phyloP scores from a whole-genome alignment of 192 early-diverging fungal species.

The Gaertneriomyces sp. region DNA sequence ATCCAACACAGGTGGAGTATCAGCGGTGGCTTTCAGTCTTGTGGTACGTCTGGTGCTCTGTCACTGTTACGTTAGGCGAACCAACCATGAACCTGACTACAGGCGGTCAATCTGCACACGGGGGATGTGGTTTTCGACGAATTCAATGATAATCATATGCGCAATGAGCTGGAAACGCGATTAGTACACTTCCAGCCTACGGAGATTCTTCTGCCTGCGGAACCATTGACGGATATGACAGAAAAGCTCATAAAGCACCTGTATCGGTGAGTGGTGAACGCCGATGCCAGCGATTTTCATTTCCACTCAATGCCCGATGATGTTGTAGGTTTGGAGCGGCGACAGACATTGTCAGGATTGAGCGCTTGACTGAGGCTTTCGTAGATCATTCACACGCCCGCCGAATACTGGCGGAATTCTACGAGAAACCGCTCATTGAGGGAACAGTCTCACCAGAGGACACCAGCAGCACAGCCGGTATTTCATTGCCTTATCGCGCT shows the following conservation, averaged over 20 bases:
- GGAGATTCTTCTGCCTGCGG: constrained; percentile 61
- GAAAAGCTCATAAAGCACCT: constrained; percentile 44
- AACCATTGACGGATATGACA: constrained; percentile 50
- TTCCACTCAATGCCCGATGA: not conserved
- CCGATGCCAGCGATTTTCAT: too few species aligned
- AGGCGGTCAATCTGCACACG: constrained; percentile 64
- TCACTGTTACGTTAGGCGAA: not conserved
- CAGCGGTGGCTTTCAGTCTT: constrained; percentile 22
- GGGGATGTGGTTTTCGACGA: constrained; percentile 71
- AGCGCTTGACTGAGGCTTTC: constrained; percentile 48
- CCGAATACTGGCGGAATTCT: constrained; percentile 29
- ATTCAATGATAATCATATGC: constrained; percentile 61
- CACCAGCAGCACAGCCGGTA: constrained; percentile 15
- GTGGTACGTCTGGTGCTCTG: constrained; percentile 17
- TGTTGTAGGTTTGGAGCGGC: constrained; percentile 12
- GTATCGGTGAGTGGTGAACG: constrained; percentile 11
- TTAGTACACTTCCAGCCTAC: constrained; percentile 61
- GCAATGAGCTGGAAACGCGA: constrained; percentile 66
- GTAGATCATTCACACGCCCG: constrained; percentile 34
- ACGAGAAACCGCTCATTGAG: constrained; percentile 21
- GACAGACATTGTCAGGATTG: constrained; percentile 52
- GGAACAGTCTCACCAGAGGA: constrained; percentile 4
- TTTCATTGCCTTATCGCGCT: too few species aligned
- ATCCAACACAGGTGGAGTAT: constrained; percentile 19
- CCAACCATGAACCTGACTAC: constrained; percentile 1